These are phyloP conservation scores for Starmera dryadoides DNA, from an alignment of 805 yeast genomes.

Conservation along the genomic window DNA sequence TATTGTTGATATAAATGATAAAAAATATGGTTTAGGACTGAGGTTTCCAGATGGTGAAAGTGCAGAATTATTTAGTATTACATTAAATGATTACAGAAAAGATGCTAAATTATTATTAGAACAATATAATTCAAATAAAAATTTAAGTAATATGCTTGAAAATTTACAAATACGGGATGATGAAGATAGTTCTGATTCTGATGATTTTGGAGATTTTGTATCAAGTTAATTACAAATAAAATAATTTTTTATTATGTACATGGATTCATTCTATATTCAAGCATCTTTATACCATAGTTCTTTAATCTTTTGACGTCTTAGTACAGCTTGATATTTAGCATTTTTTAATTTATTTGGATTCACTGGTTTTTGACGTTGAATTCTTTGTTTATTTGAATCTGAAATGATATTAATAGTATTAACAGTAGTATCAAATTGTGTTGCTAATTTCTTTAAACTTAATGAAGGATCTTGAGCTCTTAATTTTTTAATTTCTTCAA, in stretches of 20 bases:
- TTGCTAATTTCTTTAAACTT: slow-evolving; percentile 51
- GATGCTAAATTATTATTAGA: slow-evolving; percentile 4
- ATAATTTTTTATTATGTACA: slow-evolving; percentile 11
- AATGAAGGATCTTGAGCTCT: slow-evolving; percentile 49
- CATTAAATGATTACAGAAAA: slow-evolving; percentile 25
- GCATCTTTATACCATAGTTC: slow-evolving; percentile 53
- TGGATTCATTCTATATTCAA: slow-evolving; percentile 2
- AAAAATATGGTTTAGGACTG: slow-evolving; percentile 33
- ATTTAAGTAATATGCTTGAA: too few relatives aligned
- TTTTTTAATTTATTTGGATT: too few relatives aligned
- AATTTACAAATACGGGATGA: too few relatives aligned
- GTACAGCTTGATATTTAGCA: slow-evolving; percentile 29
- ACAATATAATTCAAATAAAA: background rate
- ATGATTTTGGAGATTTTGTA: slow-evolving; percentile 22
- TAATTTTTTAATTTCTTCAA: slow-evolving; percentile 47
- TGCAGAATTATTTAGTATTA: slow-evolving; percentile 29
- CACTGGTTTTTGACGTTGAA: too few relatives aligned
- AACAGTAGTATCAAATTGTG: slow-evolving; percentile 46
- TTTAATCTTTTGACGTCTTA: slow-evolving; percentile 37
- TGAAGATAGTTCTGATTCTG: slow-evolving; percentile 7
- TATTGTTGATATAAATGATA: slow-evolving; percentile 22
- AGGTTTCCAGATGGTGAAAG: slow-evolving; percentile 26
- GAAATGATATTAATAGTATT: slow-evolving; percentile 50
- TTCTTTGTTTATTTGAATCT: slow-evolving; percentile 31
- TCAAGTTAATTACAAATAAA: slow-evolving; percentile 1